phyloP scores from a whole-genome alignment of 1,139 yeast genomes.

The Debaryomyces sp. region DNA sequence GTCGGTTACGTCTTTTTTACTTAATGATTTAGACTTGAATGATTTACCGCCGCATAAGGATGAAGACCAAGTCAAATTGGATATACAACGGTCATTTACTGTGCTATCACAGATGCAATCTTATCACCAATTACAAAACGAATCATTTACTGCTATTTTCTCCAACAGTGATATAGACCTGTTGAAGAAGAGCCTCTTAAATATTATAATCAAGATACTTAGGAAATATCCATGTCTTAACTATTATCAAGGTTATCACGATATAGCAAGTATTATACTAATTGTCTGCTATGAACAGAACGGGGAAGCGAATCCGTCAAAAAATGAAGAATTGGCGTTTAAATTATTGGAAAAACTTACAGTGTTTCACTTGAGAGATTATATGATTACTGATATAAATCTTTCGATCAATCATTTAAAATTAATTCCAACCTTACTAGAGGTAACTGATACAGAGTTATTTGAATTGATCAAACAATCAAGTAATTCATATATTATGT shows the following conservation, averaged over 20 bases:
- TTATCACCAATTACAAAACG: constrained; percentile 18
- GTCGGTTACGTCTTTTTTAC: constrained; percentile 14
- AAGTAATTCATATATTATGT: constrained; percentile 27
- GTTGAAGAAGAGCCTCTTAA: constrained; percentile 44
- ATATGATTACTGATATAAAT: constrained; percentile 72
- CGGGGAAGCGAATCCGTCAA: constrained; percentile 14
- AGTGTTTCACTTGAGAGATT: constrained; percentile 73
- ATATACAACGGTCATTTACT: constrained; percentile 72
- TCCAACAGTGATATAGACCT: constrained; percentile 34
- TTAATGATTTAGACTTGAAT: constrained; percentile 25
- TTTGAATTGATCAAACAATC: constrained; percentile 50
- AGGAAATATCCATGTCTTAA: constrained; percentile 61
- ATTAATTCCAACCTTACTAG: constrained; percentile 65
- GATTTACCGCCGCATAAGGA: constrained; percentile 60
- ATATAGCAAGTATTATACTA: constrained; percentile 72
- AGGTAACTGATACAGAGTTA: constrained; percentile 51
- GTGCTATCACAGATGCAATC: constrained; percentile 36
- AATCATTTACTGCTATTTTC: constrained; percentile 39
- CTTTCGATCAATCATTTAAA: constrained; percentile 67
- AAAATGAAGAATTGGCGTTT: constrained; percentile 45
- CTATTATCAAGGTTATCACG: constrained; percentile 95
- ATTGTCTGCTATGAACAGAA: constrained; percentile 45
- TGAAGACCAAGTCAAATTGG: constrained; percentile 77
- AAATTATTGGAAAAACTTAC: constrained; percentile 60
- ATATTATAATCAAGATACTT: constrained; percentile 57